Evolutionary conservation across 2,329 filamentous ascomycete species (phyloP), one percentile per base, ranked within the genome.

Genomic region (Grosmannia serpens): DNA sequence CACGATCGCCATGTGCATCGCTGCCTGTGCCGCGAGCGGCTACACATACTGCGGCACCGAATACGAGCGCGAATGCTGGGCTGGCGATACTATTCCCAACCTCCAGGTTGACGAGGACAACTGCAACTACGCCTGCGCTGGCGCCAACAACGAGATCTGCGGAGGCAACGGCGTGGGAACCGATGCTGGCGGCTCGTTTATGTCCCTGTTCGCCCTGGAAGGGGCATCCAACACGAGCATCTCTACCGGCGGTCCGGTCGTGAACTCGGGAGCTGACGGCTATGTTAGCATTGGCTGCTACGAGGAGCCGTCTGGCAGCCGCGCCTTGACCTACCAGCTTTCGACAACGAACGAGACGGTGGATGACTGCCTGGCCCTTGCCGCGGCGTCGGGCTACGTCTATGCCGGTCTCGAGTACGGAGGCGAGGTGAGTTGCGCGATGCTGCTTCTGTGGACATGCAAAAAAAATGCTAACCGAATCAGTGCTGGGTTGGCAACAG

Each of bases 11-110:
- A 68, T 69, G 62, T 82, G 78, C 55, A 77, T 81, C 46, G 67
- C 66, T 0, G 67, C 72, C 1, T 81, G 78, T 54, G 68, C 67
- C 1, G 64, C 58, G 0, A 65, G 63, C 4, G 68, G 69, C 1
- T 71, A 70, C 15, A 63, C 65, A 0, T 80, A 77, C 61, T 79
- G 77, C 7, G 78, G 72, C 2, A 77, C 75, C 0, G 71, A 80
- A 56, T 81, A 81, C 60, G 69, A 74, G 22, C 64, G 68, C 15
- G 79, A 83, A 63, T 82, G 80, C 64, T 83, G 80, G 80, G 78
- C 70, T 22, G 80, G 81, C 1, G 74, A 74, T 29, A 72, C 64
- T 0, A 71, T 79, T 27, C 79, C 79, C 0, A 68, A 64, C 0
- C 65, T 71, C 15, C 69, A 75, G 62, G 76, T 77, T 1, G 68